Base-by-base conservation (phyloP, 805 yeast species). In the Kodamaea neixiangensis region DNA sequence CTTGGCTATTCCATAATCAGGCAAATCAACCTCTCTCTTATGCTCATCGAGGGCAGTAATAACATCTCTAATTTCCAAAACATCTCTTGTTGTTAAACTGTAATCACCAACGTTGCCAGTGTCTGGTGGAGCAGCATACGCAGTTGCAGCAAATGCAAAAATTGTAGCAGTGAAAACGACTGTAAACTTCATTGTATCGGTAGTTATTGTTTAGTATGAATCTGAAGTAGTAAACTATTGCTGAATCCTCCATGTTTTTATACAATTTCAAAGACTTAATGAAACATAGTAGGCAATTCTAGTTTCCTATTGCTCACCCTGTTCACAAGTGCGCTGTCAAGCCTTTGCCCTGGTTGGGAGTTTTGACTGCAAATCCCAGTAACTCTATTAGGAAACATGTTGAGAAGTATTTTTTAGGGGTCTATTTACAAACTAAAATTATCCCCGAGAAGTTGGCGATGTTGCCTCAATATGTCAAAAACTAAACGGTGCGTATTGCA, bases 21-120 rank as follows among this genome's bases (percentile, higher is more conserved):
- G 15, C 47, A 54, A 37, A 46, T 54, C 45, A 22, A 48, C 45
- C 44, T 61, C 63, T 64, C 76, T 69, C 56, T 71, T 71, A 59
- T 58, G 64, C 11, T 58, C 58, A 42, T 72, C 52, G 55, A 73
- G 58, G 34, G 54, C 49, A 20, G 61, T 64, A 54, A 72, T 60
- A 44, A 65, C 62, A 47, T 59, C 60, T 50, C 63, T 63, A 41
- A 72, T 50, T 9, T 58, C 51, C 10, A 53, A 59, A 15, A 50
- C 38, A 21, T 63, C 58, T 56, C 64, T 60, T 38, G 46, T 53
- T 39, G 65, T 55, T 29, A 65, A 60, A 7, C 41, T 19, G 31
- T 59, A 48, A 20, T 54, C 43, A 13, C 48, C 54, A n/a, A 56
- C 50, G 22, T 9, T 15, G n/a, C 18, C 22, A 21, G 17, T 13